These are phyloP conservation scores for Eucalyptus pauciflora DNA, from an alignment of 345 rosid genomes.

Conservation along the genomic window DNA sequence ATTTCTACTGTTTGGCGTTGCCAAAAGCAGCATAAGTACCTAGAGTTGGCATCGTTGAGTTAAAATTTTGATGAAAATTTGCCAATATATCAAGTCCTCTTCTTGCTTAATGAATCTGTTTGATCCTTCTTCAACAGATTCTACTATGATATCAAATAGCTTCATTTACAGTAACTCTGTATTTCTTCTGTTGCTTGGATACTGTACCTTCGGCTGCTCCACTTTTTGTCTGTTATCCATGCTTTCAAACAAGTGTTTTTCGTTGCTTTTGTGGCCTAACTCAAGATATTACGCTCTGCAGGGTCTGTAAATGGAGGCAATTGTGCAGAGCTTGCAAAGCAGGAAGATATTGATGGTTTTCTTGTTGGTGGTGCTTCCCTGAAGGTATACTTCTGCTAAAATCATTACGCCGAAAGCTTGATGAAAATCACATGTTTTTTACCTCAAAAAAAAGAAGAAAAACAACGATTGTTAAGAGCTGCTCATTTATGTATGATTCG, in stretches of 20 bases:
- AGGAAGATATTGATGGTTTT: conserved; percentile 97
- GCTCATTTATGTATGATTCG: neutral
- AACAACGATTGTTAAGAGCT: neutral
- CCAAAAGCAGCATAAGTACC: neutral
- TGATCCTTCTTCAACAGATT: neutral
- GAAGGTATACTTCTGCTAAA: conserved; percentile 36
- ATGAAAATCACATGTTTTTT: neutral
- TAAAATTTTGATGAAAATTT: neutral
- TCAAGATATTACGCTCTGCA: neutral
- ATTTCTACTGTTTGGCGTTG: too few species aligned
- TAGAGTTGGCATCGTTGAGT: neutral
- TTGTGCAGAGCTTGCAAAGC: conserved; percentile 81
- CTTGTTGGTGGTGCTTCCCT: conserved; percentile 99
- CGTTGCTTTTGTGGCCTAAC: neutral
- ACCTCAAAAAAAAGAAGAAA: neutral
- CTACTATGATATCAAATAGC: neutral
- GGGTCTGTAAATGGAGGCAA: conserved; percentile 98
- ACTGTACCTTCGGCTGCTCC: neutral
- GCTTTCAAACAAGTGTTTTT: neutral
- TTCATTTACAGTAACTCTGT: neutral
- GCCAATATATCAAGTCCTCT: neutral
- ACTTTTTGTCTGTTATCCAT: neutral
- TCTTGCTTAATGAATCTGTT: neutral
- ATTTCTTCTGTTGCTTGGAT: neutral
- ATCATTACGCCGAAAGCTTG: neutral